Conservation (phyloP, 2,329 filamentous ascomycete species). For the Exophiala lecanii-corni region DNA sequence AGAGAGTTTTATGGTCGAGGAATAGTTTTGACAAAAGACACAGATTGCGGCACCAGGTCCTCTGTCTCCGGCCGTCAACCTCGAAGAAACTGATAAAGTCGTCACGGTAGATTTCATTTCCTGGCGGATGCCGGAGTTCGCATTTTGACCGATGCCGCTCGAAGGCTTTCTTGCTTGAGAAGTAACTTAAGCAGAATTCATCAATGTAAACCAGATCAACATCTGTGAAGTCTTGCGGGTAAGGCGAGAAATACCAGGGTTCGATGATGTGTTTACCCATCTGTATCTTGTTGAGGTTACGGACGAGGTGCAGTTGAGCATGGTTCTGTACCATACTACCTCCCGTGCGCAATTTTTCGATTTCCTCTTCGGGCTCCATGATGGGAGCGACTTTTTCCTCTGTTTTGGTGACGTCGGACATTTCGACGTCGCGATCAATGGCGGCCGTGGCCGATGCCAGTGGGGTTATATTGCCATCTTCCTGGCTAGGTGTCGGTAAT, state of each 20-base stretch:
- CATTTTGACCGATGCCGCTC: slow-evolving; percentile 84
- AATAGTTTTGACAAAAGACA: slow-evolving; percentile 95
- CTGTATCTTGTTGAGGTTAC: slow-evolving; percentile 89
- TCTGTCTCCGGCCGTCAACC: slow-evolving; percentile 93
- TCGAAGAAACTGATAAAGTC: slow-evolving; percentile 92
- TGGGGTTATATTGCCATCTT: slow-evolving; percentile 26
- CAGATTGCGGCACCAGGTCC: slow-evolving; percentile 97
- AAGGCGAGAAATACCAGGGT: slow-evolving; percentile 98
- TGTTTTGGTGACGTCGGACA: slow-evolving; percentile 37
- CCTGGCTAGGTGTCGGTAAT: slow-evolving; percentile 25
- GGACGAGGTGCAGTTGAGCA: slow-evolving; percentile 89
- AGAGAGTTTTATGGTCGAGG: slow-evolving; percentile 91
- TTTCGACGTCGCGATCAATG: slow-evolving; percentile 35
- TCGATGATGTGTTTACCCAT: slow-evolving; percentile 90
- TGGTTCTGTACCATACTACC: slow-evolving; percentile 99
- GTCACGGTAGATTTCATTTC: slow-evolving; percentile 96
- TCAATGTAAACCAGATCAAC: slow-evolving; percentile 92
- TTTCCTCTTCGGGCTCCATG: slow-evolving; percentile 57
- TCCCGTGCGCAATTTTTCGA: slow-evolving; percentile 88
- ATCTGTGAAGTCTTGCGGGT: slow-evolving; percentile 82
- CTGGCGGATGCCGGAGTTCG: slow-evolving; percentile 83
- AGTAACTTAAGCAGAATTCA: slow-evolving; percentile 94
- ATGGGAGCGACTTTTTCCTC: slow-evolving; percentile 31
- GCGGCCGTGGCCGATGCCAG: slow-evolving; percentile 18
- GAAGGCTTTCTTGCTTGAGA: slow-evolving; percentile 76